Percentiles rank a stretch among this genome's conserved stretches.
Evolutionary conservation across 495 filamentous ascomycete species (phyloP).

Genomic region (Tuber umbilicatum): DNA sequence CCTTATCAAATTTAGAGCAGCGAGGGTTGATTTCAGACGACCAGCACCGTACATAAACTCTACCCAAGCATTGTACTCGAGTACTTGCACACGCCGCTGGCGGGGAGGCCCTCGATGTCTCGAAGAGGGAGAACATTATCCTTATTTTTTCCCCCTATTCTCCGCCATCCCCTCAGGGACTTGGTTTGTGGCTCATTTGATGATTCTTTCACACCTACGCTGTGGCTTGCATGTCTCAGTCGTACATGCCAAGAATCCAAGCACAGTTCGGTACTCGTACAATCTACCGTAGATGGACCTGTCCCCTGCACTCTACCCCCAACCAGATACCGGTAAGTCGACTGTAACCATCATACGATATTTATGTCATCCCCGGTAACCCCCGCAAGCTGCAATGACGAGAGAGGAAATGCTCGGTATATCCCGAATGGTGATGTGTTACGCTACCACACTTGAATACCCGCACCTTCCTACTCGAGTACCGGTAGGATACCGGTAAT

Average conservation of each 20-base stretch:
- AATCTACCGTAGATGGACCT: no score
- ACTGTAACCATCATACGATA: constrained; percentile 1
- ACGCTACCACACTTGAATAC: background rate
- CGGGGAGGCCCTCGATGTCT: no score
- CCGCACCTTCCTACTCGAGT: background rate
- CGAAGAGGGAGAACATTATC: no score
- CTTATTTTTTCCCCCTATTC: no score
- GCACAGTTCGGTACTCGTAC: no score
- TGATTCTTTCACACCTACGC: no score
- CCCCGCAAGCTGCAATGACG: constrained; percentile 1
- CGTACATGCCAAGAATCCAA: background rate
- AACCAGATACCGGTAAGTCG: background rate
- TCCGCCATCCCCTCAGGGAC: no score
- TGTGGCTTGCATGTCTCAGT: no score
- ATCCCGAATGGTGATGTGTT: background rate
- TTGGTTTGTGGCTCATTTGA: no score
- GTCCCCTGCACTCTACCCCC: background rate
- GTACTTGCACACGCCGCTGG: no score
- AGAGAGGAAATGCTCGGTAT: background rate
- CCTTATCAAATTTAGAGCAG: background rate
- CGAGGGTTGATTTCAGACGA: background rate
- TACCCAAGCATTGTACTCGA: no score
- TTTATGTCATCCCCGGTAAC: background rate
- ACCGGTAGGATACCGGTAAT: background rate
- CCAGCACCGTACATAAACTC: background rate